Percentiles rank a stretch among this genome's conserved stretches.
Evolutionary conservation across 106 monocot species (phyloP).

Genomic region (Iris macrosiphon): DNA sequence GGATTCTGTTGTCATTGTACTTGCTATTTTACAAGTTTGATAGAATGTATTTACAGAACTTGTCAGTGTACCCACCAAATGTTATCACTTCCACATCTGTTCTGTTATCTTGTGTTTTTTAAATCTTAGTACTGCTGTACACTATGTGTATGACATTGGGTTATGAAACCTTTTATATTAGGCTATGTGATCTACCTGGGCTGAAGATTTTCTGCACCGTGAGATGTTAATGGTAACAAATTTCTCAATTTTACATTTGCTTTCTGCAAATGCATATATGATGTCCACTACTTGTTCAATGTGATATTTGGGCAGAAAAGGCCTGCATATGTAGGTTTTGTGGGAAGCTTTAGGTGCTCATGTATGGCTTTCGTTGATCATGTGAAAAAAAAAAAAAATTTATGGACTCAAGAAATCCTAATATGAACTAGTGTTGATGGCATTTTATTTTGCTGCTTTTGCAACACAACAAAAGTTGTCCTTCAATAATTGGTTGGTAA

Average conservation of each 20-base stretch:
- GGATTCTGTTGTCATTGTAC: too few species aligned
- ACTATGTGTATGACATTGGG: conserved; percentile 4
- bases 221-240: conserved; percentile 2
- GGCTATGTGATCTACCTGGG: background rate
- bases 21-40: too few species aligned
- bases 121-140: background rate
- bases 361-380: too few species aligned
- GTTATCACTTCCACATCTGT: conserved; percentile 2
- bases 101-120: background rate
- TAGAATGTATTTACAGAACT: too few species aligned
- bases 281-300: background rate
- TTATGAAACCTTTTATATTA: conserved; percentile 9
- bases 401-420: too few species aligned
- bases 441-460: too few species aligned
- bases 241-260: conserved; percentile 9
- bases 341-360: too few species aligned
- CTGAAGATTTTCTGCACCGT: conserved; percentile 4
- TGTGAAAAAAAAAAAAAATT: too few species aligned
- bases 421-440: too few species aligned
- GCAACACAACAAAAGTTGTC: too few species aligned
- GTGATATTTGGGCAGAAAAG: background rate
- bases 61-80: too few species aligned
- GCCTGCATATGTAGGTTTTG: conserved; percentile 1
- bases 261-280: conserved; percentile 5
- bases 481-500: too few species aligned